Base-by-base conservation (phyloP, 305 asterid genomes). In the Solanum aculeatissimum region DNA sequence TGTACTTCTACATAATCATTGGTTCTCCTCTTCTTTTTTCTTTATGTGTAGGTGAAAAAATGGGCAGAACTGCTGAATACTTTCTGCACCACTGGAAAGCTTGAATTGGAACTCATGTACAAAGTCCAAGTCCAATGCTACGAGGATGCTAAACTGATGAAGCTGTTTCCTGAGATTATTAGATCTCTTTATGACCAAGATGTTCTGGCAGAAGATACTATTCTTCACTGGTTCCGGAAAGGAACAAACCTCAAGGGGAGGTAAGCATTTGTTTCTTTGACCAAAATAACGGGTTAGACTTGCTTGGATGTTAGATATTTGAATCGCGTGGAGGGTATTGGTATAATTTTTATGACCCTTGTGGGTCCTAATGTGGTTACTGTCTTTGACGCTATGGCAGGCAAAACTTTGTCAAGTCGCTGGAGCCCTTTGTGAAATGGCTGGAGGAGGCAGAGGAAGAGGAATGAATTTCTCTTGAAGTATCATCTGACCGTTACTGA, bases 381-480 rank as follows among this genome's bases (percentile, higher is more conserved):
- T 32, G 49, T 81, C 38, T 81, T 86, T 16, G 80, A 23, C 35
- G 45, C 66, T 83, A 45, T 60, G 86, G 55, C 90, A 97, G 99
- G 92, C 97, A 95, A 91, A 83, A 91, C 42, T 95, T 94, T 92
- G 98, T 94, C 87, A 95, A 97, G 93, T 89, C 97, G 1, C 86
- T 97, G 92, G 99, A 97, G 92, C 97, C 97, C 15, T 94, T 97
- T 71, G 95, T 97, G 68, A 94, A 93, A 85, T 97, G 99, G 99
- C 94, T 97, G 54, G 99, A 97, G 87, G 99, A 97, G 90, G 99
- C 99, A 0, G 99, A 97, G 90, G 99, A 97, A 85, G 98, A 96
- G 90, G 99, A 96, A 49, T 94, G 85, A 96, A 69, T 38, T 79
- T 69, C 54, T 77, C 18, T 11, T 57, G 54, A 35, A 42, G 60